phyloP scores from a whole-genome alignment of 2,329 filamentous ascomycete species.

The Xylariomycetidae sp. region DNA sequence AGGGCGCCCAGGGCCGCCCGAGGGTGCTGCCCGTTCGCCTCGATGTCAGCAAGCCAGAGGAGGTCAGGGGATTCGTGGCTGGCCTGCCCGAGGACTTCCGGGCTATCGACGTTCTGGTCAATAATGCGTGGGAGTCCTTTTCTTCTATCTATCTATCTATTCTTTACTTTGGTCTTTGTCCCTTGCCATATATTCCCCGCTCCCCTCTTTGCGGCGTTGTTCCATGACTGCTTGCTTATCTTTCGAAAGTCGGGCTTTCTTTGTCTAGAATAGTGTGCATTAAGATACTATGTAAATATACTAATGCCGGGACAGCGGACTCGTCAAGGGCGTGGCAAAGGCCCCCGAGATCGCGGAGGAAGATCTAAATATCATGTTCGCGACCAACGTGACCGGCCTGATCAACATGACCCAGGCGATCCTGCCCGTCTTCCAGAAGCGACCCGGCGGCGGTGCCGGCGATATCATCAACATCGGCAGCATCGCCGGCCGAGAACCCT shows the following conservation, averaged over 20 bases:
- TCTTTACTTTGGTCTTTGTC: too few species aligned
- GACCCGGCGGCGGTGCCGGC: conserved; percentile 69
- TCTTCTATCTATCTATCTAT: too few species aligned
- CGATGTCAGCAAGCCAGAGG: conserved; percentile 76
- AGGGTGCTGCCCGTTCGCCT: conserved; percentile 78
- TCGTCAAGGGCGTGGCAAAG: conserved; percentile 83
- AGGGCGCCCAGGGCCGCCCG: too few species aligned
- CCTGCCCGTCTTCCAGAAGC: conserved; percentile 74
- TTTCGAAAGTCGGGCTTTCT: too few species aligned
- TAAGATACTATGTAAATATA: too few species aligned
- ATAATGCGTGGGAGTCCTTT: conserved; percentile 75
- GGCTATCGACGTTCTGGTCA: conserved; percentile 84
- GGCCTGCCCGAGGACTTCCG: conserved; percentile 74
- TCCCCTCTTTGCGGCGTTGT: too few species aligned
- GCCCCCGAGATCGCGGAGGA: conserved; percentile 77
- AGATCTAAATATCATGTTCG: conserved; percentile 84
- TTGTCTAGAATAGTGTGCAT: too few species aligned
- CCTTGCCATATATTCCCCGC: too few species aligned
- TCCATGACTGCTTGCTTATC: too few species aligned
- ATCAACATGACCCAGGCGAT: conserved; percentile 96
- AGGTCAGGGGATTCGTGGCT: conserved; percentile 68
- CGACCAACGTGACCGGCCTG: conserved; percentile 89
- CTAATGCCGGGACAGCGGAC: conserved; percentile 58
- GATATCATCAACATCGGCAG: conserved; percentile 91
- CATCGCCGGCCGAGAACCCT: conserved; percentile 57